A percentile compares a stretch with the other conserved stretches of the same genome.
phyloP scores from a whole-genome alignment of 2,329 filamentous ascomycete genomes.

The Hawksworthiomyces lignivorus region DNA sequence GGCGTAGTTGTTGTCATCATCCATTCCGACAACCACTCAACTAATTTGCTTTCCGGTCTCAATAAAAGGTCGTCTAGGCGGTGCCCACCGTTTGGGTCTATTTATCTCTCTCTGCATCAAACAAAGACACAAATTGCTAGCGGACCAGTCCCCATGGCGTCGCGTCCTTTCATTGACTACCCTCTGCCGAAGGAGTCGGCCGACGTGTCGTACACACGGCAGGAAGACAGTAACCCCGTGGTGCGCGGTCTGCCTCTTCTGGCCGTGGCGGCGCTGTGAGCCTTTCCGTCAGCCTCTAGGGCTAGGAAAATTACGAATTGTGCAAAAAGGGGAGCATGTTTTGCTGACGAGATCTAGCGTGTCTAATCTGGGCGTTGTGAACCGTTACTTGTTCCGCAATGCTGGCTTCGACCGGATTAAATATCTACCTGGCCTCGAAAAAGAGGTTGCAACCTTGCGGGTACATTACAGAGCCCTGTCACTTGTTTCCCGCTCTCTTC shows the following conservation, averaged over 20 bases:
- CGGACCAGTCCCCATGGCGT: too few relatives aligned
- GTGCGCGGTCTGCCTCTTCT: conserved; percentile 59
- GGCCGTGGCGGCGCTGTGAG: conserved; percentile 34
- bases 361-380: conserved; percentile 50
- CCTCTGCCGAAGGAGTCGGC: conserved; percentile 32
- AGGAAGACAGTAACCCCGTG: conserved; percentile 57
- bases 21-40: too few relatives aligned
- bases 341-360: conserved; percentile 37
- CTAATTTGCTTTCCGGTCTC: too few relatives aligned
- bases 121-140: too few relatives aligned
- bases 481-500: not conserved
- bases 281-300: not conserved
- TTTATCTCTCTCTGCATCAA: too few relatives aligned
- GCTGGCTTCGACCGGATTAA: conserved; percentile 46
- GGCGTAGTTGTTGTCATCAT: too few relatives aligned
- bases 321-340: too few relatives aligned
- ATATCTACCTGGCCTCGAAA: conserved; percentile 36
- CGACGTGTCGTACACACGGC: conserved; percentile 22
- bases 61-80: too few relatives aligned
- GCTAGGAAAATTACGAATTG: too few relatives aligned
- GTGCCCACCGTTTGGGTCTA: too few relatives aligned
- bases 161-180: conserved; percentile 32
- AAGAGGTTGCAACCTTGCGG: conserved; percentile 39
- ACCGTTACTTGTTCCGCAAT: conserved; percentile 62
- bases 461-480: conserved; percentile 25